Evolutionary conservation across 2,329 filamentous ascomycete species (phyloP), one percentile per base, ranked within the genome.

Genomic region (Fusarium sp.): DNA sequence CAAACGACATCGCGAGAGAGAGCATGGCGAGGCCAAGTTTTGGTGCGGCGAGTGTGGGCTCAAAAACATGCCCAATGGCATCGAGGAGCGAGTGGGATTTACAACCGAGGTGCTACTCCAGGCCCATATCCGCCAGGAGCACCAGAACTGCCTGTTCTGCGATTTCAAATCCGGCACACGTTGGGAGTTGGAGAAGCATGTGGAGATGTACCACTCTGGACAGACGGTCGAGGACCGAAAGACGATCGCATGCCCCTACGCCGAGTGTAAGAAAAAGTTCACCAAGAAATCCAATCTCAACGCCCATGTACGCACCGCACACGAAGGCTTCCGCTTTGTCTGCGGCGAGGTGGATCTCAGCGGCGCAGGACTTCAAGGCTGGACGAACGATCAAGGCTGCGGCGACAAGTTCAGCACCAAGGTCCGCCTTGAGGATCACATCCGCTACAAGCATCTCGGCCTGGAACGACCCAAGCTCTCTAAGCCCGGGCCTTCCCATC

Each of bases 281-380:
- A 95, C 94, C 20, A 93, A 93, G 79, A 91, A 89, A 70, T 92
- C 92, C n/a, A 98, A 98, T 77, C 87, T 97, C 60, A 93, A 92
- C 17, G 90, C 92, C 0, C 96, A 98, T 79, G 86, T 96, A 63
- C 91, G 92, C 66, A 92, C 90, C 12, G 91, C 92, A 0, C 96
- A 98, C 79, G 88, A 94, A 73, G 92, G 94, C 20, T 85, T 91
- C 73, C 91, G 91, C 11, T 98, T 94, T 78, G 86, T 94, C n/a
- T 98, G 96, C 78, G 94, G 94, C 17, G 83, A 91, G 56, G 88
- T 91, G 12, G 90, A 92, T 74, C 83, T 95, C 2, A 85, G 83
- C 10, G 80, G 83, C 6, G 85, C 85, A 9, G 90, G 90, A 51
- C 83, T 96, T 2, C 82, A 84, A 11, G 85, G 82, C 7, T 97